Conservation (phyloP, 2,329 filamentous ascomycete genomes). For the Xylaria sp. region DNA sequence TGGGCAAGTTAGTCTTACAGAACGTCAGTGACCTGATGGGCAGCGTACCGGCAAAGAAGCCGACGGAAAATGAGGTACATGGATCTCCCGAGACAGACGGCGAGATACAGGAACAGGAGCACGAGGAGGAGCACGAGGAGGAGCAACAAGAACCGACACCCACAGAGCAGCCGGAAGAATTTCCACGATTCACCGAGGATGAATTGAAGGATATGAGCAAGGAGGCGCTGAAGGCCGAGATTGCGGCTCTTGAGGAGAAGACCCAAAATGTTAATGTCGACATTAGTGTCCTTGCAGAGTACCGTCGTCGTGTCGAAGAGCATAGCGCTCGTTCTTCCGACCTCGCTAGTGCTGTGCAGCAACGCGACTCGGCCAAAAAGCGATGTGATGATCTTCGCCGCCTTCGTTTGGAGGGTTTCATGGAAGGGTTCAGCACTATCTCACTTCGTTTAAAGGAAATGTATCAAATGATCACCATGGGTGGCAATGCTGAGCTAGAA, state of each 20-base stretch:
- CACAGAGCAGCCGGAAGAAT: conserved; percentile 59
- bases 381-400: conserved; percentile 92
- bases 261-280: conserved; percentile 90
- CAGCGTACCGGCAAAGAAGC: conserved; percentile 47
- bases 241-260: conserved; percentile 71
- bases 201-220: conserved; percentile 75
- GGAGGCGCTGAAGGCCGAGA: conserved; percentile 68
- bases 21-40: conserved; percentile 76
- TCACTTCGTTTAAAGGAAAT: conserved; percentile 97
- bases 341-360: conserved; percentile 77
- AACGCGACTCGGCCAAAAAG: conserved; percentile 88
- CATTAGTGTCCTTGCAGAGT: conserved; percentile 87
- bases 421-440: conserved; percentile 96
- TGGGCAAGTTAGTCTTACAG: conserved; percentile 83
- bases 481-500: conserved; percentile 96
- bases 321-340: conserved; percentile 85
- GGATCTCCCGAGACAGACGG: conserved; percentile 27
- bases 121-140: conserved; percentile 43
- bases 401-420: conserved; percentile 92
- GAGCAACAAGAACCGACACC: conserved; percentile 38
- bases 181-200: conserved; percentile 81
- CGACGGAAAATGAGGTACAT: conserved; percentile 33
- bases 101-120: conserved; percentile 40
- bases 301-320: conserved; percentile 85
- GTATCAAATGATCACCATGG: conserved; percentile 99